Evolutionary conservation across 2,329 filamentous ascomycete genomes (phyloP), one percentile per base, ranked within the genome.

Genomic region (Talaromyces sp.): DNA sequence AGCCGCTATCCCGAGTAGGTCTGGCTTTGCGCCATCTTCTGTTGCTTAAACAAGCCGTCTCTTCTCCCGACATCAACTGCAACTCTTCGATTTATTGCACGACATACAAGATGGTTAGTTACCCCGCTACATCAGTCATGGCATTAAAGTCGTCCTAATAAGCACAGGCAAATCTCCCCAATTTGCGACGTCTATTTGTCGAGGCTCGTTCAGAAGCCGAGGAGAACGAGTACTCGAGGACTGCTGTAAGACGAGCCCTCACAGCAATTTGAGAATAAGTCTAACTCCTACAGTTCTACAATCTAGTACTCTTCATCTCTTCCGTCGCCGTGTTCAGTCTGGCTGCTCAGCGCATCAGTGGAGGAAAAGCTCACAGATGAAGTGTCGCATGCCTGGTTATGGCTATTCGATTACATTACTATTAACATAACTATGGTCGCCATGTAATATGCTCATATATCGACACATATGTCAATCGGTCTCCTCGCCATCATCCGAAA

Each of bases 291-390:
- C 58, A 78, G 95, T 99, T 99, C 78, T 99, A 99, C 80, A 98
- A 99, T 73, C 87, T 96, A 0, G 93, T 97, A 0, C 83, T 98
- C 2, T 99, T 98, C 81, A 94, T 99, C 84, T 95, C 93, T 27
- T 97, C 95, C 0, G 91, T 99, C 27, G 93, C 94, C 8, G 88
- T 97, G 67, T 97, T 98, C 81, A 96, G 94, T 76, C 82, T 99
- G 67, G 89, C 95, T 67, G 95, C 94, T 33, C 95, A 99, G 74
- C 90, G 90, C 70, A 90, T 97, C 85, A 84, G 83, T 67, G 78
- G 83, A 67, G 78, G 78, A 31, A 73, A 73, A 59, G 80, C 78
- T 66, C 66, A 73, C 78, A 69, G 35, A 33, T 33, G 22, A 35
- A 60, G 27, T 54, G 50, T 7, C 31, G 50, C 50, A 54, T 54